These are phyloP conservation scores for Populus hybrid DNA, from an alignment of 441 rosid species.

Conservation along the genomic window DNA sequence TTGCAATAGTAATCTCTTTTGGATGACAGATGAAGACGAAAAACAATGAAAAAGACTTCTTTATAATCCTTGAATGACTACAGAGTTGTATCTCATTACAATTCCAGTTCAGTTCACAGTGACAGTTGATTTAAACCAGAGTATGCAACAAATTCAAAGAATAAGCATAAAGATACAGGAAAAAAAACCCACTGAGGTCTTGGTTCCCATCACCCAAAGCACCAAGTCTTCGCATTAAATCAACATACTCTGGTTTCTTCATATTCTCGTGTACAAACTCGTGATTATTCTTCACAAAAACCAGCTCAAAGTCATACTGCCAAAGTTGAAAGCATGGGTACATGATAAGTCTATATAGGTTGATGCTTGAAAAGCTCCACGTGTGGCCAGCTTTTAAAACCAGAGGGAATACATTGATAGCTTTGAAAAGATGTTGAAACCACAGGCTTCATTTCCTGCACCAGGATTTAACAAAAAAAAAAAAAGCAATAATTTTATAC, in stretches of 20 bases:
- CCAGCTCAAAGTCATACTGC: slow-evolving; percentile 87
- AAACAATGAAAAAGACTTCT: neutral
- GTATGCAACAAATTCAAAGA: neutral
- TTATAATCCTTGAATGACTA: neutral
- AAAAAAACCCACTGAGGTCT: slow-evolving; percentile 61
- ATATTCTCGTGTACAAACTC: slow-evolving; percentile 85
- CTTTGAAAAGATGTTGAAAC: neutral
- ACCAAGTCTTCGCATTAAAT: slow-evolving; percentile 92
- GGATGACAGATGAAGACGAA: neutral
- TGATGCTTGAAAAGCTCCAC: neutral
- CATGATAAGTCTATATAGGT: neutral
- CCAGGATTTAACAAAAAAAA: too few relatives aligned
- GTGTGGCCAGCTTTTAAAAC: neutral
- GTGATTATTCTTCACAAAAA: slow-evolving; percentile 90
- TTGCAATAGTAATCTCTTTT: neutral
- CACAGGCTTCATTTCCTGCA: slow-evolving; percentile 3
- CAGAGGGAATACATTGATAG: neutral
- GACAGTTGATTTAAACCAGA: too few relatives aligned
- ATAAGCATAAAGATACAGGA: neutral
- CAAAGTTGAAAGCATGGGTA: slow-evolving; percentile 12
- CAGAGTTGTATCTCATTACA: neutral
- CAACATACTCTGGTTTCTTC: slow-evolving; percentile 68
- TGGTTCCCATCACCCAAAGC: slow-evolving; percentile 97
- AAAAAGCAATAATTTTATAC: slow-evolving; percentile 32
- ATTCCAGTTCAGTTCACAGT: neutral